Evolutionary conservation across 371 early-diverging fungal species (phyloP).

Genomic region (Catenaria anguillulae): DNA sequence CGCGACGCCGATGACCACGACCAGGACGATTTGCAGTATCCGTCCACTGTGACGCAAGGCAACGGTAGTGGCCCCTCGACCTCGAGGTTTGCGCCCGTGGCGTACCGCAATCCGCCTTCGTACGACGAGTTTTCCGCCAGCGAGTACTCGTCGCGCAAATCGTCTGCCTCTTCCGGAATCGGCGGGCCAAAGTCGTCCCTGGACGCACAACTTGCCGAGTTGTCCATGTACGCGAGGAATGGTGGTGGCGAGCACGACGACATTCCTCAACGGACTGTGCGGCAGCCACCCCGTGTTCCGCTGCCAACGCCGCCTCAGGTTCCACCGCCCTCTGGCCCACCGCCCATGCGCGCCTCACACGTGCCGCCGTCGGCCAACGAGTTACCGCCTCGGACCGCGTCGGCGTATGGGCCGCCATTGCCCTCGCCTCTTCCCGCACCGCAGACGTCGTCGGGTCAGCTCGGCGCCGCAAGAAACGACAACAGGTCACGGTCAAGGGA

Average conservation of each 20-base stretch:
- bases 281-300: too few species aligned
- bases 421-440: constrained; percentile 10
- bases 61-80: neutral
- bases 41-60: neutral
- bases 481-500: too few species aligned
- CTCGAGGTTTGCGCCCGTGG: neutral
- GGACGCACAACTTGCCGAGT: neutral
- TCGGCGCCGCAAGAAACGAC: constrained; percentile 6
- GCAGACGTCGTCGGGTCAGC: constrained; percentile 3
- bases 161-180: too few species aligned
- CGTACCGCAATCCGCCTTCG: constrained; percentile 2
- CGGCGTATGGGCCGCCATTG: too few species aligned
- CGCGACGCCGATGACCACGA: constrained; percentile 12
- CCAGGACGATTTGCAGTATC: constrained; percentile 6
- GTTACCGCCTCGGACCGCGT: too few species aligned
- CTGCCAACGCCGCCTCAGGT: neutral
- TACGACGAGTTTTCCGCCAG: constrained; percentile 5
- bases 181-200: neutral
- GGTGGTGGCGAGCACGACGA: too few species aligned
- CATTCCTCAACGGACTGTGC: too few species aligned
- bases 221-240: neutral
- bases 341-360: too few species aligned
- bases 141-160: neutral
- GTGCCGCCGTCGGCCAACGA: too few species aligned
- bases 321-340: constrained; percentile 10